phyloP scores from a whole-genome alignment of 306 rosid species.

The Sechiopsis laciniata region DNA sequence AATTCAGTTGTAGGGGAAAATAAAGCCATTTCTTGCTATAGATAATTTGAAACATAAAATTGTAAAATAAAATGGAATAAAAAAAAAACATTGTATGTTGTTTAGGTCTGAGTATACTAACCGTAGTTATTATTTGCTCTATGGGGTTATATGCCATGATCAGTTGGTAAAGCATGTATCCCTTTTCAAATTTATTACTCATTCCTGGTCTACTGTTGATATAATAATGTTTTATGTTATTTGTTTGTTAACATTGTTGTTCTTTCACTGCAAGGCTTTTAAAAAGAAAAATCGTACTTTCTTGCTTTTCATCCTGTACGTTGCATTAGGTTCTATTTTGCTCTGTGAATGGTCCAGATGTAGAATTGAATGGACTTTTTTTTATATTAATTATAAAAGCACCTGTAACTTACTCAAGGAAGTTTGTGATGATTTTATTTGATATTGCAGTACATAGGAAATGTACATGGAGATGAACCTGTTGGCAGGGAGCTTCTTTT shows the following conservation, averaged over 20 bases:
- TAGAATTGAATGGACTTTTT: not conserved
- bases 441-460: slow-evolving; percentile 82
- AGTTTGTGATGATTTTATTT: slow-evolving; percentile 28
- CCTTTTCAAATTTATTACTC: not conserved
- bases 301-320: not conserved
- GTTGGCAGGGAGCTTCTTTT: slow-evolving; percentile 87
- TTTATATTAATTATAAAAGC: not conserved
- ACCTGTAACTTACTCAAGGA: not conserved
- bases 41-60: not conserved
- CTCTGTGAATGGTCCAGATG: not conserved
- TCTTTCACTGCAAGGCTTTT: not conserved
- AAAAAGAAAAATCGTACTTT: not conserved
- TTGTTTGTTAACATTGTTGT: not conserved
- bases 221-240: not conserved
- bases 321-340: not conserved
- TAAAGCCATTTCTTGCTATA: not conserved
- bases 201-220: not conserved
- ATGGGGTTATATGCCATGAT: slow-evolving; percentile 13
- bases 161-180: not conserved
- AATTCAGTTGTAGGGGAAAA: not conserved
- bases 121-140: not conserved
- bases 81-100: not conserved
- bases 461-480: slow-evolving; percentile 96
- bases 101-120: not conserved
- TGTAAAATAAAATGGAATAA: not conserved